Evolutionary conservation across 1,284 basidiomycete genomes (phyloP), one percentile per base, ranked within the genome.

Genomic region (Earliella scabrosa): DNA sequence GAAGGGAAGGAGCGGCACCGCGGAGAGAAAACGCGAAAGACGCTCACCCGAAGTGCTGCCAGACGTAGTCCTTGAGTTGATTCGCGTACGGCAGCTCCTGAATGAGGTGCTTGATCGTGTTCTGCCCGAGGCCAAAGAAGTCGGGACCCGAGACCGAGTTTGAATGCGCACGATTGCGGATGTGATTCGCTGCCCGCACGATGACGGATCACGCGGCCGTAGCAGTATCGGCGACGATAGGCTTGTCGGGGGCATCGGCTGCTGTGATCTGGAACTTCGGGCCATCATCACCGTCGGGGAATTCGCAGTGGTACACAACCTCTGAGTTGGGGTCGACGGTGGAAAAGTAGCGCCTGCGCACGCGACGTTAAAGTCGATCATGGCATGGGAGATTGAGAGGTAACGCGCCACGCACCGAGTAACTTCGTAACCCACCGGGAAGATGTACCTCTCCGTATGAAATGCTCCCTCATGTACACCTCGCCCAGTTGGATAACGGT

Each of bases 381-480:
- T 50, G 54, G 45, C 38, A 47, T 52, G 39, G 29, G 34, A 60
- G 21, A 59, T 48, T 39, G n/a, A 9, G 18, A 45, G 43, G 49
- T 27, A 11, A 36, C 18, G 29, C 24, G n/a, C 60, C 38, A 32
- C 59, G 49, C 52, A 89, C 90, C 90, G 79, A 3, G 84, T 88
- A 4, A 91, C 89, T 68, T 91, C 87, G 68, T 92, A 93, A 18
- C 90, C 90, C 45, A 92, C 86, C 18, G 90, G 90, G 66, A 90
- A 93, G 61, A 93, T 92, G 68, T 92, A 92, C 54, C 91, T 77
- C 69, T 92, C 90, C 0, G 90, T 91, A 68, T 90, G 88, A 92
- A 92, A 68, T 90, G 87, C 63, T 92, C 88, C 43, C 88, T 78
- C 82, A 86, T 84, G 66, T 88, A 90, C 4, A 92, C 82, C 58